Conservation (phyloP, 2,329 filamentous ascomycete genomes). For the Aspergillus novoparasiticus region DNA sequence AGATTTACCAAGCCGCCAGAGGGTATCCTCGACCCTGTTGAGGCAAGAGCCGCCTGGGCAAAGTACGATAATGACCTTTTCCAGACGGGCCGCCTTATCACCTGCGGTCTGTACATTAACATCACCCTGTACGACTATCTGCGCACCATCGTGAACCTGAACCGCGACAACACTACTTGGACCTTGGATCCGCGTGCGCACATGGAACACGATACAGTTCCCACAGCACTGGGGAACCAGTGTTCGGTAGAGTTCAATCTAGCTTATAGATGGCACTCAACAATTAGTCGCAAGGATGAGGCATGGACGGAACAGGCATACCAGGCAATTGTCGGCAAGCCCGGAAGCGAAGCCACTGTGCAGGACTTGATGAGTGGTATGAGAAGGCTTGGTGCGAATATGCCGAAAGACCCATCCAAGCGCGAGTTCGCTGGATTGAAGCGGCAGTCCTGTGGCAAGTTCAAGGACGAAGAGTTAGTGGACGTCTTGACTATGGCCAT, state of each 20-base stretch:
- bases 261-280: constrained; percentile 84
- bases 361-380: constrained; percentile 66
- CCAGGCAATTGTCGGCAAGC: constrained; percentile 62
- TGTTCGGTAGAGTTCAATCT: constrained; percentile 89
- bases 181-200: constrained; percentile 75
- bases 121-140: constrained; percentile 79
- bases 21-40: constrained; percentile 44
- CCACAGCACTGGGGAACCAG: constrained; percentile 74
- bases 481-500: constrained; percentile 68
- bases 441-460: constrained; percentile 66
- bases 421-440: constrained; percentile 69
- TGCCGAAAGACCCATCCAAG: constrained; percentile 68
- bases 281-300: constrained; percentile 74
- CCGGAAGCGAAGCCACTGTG: constrained; percentile 58
- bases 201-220: constrained; percentile 59
- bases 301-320: constrained; percentile 77
- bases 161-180: constrained; percentile 74
- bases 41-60: constrained; percentile 60
- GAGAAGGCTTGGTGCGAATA: constrained; percentile 61
- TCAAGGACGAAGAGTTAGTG: constrained; percentile 75
- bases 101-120: constrained; percentile 75
- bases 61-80: constrained; percentile 78
- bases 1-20: constrained; percentile 68
- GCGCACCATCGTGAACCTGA: constrained; percentile 73
- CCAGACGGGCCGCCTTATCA: constrained; percentile 74